Percentiles rank a stretch among this genome's conserved stretches.
These are phyloP conservation scores for Nicotiana obtusifolia DNA, from an alignment of 257 asterid species.

Conservation along the genomic window DNA sequence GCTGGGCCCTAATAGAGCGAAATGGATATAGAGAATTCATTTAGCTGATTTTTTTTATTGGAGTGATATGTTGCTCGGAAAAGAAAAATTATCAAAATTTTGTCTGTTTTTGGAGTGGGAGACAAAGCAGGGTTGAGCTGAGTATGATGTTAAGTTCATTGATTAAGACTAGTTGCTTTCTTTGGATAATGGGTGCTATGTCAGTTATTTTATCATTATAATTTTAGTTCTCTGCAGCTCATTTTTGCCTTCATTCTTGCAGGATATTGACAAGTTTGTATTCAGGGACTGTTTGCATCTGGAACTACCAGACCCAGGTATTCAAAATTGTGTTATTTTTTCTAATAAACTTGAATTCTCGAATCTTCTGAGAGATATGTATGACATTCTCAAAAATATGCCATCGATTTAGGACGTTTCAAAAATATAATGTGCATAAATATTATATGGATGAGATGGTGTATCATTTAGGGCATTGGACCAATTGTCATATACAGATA, in stretches of 20 bases:
- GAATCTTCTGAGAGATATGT: neutral
- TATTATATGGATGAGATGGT: too few species aligned
- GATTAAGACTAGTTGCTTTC: neutral
- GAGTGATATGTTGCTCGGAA: neutral
- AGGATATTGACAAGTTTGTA: conserved; percentile 94
- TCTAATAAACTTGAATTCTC: neutral
- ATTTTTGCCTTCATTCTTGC: conserved; percentile 13
- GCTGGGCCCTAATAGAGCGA: neutral
- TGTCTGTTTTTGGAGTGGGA: neutral
- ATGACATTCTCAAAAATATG: neutral
- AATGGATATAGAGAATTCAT: conserved; percentile 1
- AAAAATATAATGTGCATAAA: too few species aligned
- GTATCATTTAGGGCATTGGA: too few species aligned
- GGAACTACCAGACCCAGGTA: conserved; percentile 98
- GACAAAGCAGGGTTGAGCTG: neutral
- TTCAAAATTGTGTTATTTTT: neutral
- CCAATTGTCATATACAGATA: neutral
- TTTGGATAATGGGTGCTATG: neutral
- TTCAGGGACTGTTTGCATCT: conserved; percentile 82
- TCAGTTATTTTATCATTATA: neutral
- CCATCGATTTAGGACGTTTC: too few species aligned
- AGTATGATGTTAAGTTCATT: neutral
- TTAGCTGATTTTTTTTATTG: neutral
- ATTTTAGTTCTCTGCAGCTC: neutral
- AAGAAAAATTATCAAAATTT: neutral